phyloP scores from a whole-genome alignment of 2,329 filamentous ascomycete genomes.

The Ophidiomyces ophidiicola region DNA sequence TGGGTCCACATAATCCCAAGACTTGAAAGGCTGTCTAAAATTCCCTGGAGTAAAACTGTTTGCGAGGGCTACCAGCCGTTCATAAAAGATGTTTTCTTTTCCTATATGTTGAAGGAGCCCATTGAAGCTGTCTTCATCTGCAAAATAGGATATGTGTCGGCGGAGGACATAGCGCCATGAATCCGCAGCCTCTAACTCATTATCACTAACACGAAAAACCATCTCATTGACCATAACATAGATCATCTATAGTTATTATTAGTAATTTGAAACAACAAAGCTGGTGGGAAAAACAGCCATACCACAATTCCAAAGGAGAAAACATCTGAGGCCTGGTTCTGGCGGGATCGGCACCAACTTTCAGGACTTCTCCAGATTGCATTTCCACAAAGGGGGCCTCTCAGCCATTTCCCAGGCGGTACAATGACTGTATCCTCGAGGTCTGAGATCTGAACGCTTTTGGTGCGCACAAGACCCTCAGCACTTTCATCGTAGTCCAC shows the following conservation, averaged over 20 bases:
- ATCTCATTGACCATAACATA: constrained; percentile 24
- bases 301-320: constrained; percentile 28
- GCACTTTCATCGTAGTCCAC: constrained; percentile 23
- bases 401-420: constrained; percentile 19
- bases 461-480: constrained; percentile 15
- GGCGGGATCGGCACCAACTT: constrained; percentile 22
- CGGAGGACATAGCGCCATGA: constrained; percentile 20
- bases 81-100: constrained; percentile 28
- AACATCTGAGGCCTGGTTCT: constrained; percentile 25
- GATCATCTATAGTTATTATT: constrained; percentile 17
- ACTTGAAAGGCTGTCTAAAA: constrained; percentile 31
- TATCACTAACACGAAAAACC: constrained; percentile 20
- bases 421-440: constrained; percentile 24
- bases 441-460: constrained; percentile 23
- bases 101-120: constrained; percentile 34
- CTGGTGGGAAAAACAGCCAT: constrained; percentile 9
- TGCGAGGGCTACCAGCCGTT: constrained; percentile 28
- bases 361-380: constrained; percentile 28
- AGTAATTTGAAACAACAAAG: constrained; percentile 4
- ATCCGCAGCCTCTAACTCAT: constrained; percentile 17
- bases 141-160: constrained; percentile 38
- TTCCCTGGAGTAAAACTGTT: constrained; percentile 30
- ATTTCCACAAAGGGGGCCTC: constrained; percentile 23
- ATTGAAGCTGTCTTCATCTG: constrained; percentile 30
- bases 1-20: constrained; percentile 31